Evolutionary conservation across 2,329 filamentous ascomycete species (phyloP).

Genomic region (Venturia nashicola): DNA sequence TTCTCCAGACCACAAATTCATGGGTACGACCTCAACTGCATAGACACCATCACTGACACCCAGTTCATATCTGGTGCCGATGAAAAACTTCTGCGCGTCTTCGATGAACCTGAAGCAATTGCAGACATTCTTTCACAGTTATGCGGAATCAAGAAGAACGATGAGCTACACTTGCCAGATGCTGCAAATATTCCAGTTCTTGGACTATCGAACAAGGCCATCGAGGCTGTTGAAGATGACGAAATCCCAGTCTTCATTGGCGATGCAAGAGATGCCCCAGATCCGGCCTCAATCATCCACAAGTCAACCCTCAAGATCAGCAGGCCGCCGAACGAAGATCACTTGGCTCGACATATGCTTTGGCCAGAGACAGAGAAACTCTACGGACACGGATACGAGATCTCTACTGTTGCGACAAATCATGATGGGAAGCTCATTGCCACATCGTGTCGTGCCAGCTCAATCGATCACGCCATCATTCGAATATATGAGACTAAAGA

Average conservation of each 20-base stretch:
- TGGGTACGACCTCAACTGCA: slow-evolving; percentile 93
- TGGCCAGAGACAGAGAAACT: slow-evolving; percentile 96
- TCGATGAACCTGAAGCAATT: slow-evolving; percentile 76
- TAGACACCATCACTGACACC: slow-evolving; percentile 58
- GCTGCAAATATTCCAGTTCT: slow-evolving; percentile 91
- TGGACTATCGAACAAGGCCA: slow-evolving; percentile 90
- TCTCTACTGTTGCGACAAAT: slow-evolving; percentile 72
- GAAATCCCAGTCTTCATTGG: slow-evolving; percentile 20
- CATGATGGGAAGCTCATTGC: slow-evolving; percentile 67
- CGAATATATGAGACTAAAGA: slow-evolving; percentile 74
- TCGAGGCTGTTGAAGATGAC: slow-evolving; percentile 38
- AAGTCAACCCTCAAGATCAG: slow-evolving; percentile 52
- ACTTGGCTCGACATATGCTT: slow-evolving; percentile 76
- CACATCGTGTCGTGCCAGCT: slow-evolving; percentile 86
- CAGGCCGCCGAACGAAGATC: slow-evolving; percentile 79
- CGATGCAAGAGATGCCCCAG: slow-evolving; percentile 41
- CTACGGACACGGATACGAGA: slow-evolving; percentile 96
- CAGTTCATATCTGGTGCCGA: slow-evolving; percentile 92
- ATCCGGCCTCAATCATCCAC: slow-evolving; percentile 43
- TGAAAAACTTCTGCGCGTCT: slow-evolving; percentile 95
- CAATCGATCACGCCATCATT: slow-evolving; percentile 87
- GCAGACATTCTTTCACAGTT: slow-evolving; percentile 60
- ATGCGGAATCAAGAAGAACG: slow-evolving; percentile 40
- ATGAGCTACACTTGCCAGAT: slow-evolving; percentile 49
- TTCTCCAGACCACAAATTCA: slow-evolving; percentile 94